Base-by-base conservation (phyloP, 2,329 filamentous ascomycete species). In the Aspergillus clavatus region DNA sequence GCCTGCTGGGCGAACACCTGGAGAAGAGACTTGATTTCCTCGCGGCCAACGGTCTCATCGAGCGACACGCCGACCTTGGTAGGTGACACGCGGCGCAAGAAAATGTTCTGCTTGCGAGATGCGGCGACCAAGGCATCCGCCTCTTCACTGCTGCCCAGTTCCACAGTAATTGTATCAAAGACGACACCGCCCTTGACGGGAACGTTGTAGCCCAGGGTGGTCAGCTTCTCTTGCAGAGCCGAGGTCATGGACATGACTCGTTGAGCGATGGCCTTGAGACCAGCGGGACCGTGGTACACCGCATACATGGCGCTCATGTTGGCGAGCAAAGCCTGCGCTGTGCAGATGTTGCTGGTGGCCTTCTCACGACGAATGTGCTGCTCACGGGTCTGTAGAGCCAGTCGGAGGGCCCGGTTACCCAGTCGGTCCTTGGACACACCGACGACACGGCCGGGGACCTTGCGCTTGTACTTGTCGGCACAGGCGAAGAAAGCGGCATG, bases 281-380 rank as follows among this genome's bases (percentile, higher is more conserved):
- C 89, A 43, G 82, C 70, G 1, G 91, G 91, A 3, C 91, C 91
- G 65, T 97, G 91, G 68, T 96, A 97, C 43, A 96, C 78, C 42
- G 89, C 90, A 63, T 95, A 97, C 73, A 96, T 85, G 43, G 90
- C 89, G 56, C 83, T 91, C 88, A 96, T 96, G 68, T 97, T 97
- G 28, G 91, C 91, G 41, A 96, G 76, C 21, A 97, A 74, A 7
- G 91, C 91, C 70, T 97, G 91, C 1, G 91, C 90, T 1, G 91
- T 97, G 73, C 91, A 97, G 48, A 96, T 90, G 63, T 97, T 97
- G 74, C 89, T 95, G 1, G 91, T 97, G 1, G 91, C 91, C 78
- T 96, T 96, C 67, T 97, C 91, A 61, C 91, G 81, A 54, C 91
- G 81, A 65, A 97, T 96, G 67, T 97, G 91, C 73, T 97, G 91